Conservation (phyloP, 176 grass and related monocot species). For the Oryza coarctata region DNA sequence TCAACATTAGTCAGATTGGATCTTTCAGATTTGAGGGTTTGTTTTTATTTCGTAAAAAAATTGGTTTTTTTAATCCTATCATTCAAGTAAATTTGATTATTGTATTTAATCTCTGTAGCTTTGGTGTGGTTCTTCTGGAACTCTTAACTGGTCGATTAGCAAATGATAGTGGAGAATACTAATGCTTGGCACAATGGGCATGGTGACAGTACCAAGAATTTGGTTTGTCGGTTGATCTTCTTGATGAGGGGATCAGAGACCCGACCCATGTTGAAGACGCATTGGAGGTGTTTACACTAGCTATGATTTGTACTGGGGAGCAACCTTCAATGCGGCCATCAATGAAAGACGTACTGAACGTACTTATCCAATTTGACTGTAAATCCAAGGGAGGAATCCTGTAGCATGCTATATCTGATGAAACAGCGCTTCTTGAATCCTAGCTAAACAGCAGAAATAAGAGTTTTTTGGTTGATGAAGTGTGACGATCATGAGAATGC, state of each 20-base stretch:
- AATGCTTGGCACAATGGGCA: constrained; percentile 55
- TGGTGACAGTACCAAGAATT: constrained; percentile 31
- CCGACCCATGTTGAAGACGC: constrained; percentile 45
- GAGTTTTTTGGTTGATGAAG: neutral
- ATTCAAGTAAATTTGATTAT: too few relatives aligned
- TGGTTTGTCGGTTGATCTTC: constrained; percentile 23
- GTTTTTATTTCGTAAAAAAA: too few relatives aligned
- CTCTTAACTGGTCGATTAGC: constrained; percentile 51
- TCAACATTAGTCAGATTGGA: too few relatives aligned
- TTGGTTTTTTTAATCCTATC: too few relatives aligned
- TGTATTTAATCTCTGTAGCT: too few relatives aligned
- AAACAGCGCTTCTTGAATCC: constrained; percentile 17
- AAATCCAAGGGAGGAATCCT: neutral
- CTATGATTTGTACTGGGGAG: constrained; percentile 49
- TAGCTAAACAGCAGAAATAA: neutral
- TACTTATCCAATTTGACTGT: constrained; percentile 25
- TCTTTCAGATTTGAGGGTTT: too few relatives aligned
- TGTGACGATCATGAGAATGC: neutral
- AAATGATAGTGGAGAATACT: constrained; percentile 47
- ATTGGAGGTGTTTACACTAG: constrained; percentile 48
- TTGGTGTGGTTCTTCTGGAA: constrained; percentile 76
- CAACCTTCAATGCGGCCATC: constrained; percentile 41
- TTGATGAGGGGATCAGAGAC: constrained; percentile 45
- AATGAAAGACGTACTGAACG: constrained; percentile 58
- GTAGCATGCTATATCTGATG: neutral